Evolutionary conservation across 2,329 filamentous ascomycete genomes (phyloP).

Genomic region (Alternaria novae-zelandiae): DNA sequence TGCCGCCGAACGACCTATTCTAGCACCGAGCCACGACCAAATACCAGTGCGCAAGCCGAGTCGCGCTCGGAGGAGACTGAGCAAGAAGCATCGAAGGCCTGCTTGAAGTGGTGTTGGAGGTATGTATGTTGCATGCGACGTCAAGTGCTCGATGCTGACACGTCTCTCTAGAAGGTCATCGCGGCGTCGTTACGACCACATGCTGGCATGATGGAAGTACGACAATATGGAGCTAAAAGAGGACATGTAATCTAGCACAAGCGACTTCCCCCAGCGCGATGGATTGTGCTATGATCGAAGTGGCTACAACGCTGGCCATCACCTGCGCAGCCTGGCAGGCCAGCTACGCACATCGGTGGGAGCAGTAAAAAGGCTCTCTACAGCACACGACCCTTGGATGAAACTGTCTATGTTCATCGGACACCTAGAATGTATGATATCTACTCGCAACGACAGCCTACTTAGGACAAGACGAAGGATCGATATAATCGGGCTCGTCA

Average conservation of each 20-base stretch:
- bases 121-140: background rate
- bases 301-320: background rate
- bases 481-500: background rate
- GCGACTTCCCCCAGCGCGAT: too few relatives aligned
- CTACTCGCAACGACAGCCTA: background rate
- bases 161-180: background rate
- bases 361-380: background rate
- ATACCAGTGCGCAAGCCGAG: constrained; percentile 10
- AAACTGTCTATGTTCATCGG: too few relatives aligned
- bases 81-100: constrained; percentile 29
- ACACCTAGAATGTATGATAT: background rate
- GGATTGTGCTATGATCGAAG: background rate
- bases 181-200: background rate
- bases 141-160: background rate
- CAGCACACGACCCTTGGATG: too few relatives aligned
- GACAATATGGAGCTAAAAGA: background rate
- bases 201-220: background rate
- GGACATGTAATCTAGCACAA: background rate
- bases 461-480: background rate
- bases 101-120: background rate
- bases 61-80: constrained; percentile 19
- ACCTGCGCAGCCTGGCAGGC: background rate
- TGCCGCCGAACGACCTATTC: constrained; percentile 22
- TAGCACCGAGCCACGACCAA: constrained; percentile 18
- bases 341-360: background rate